Evolutionary conservation across 1,284 basidiomycete genomes (phyloP).

Genomic region (Coniophora puteana): DNA sequence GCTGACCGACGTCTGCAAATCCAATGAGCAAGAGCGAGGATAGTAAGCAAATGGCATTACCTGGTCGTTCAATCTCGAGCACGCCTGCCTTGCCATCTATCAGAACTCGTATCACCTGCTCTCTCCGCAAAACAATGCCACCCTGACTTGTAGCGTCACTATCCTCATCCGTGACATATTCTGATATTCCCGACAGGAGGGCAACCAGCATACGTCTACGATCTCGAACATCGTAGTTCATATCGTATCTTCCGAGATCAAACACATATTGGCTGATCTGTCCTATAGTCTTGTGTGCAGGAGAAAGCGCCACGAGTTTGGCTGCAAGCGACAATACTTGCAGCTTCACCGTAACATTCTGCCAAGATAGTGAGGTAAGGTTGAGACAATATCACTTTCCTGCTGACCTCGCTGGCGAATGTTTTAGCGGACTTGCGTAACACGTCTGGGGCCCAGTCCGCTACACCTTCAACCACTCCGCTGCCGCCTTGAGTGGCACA

Average conservation of each 20-base stretch:
- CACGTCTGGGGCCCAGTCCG: conserved; percentile 82
- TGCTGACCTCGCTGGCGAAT: conserved; percentile 74
- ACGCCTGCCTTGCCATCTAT: conserved; percentile 67
- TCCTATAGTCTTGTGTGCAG: conserved; percentile 45
- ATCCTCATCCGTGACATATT: conserved; percentile 19
- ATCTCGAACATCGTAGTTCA: conserved; percentile 85
- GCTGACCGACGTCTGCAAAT: conserved; percentile 34
- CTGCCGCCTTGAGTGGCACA: conserved; percentile 36
- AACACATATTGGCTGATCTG: conserved; percentile 72
- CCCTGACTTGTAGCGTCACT: conserved; percentile 45
- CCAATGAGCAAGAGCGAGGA: neutral
- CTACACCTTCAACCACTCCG: conserved; percentile 47
- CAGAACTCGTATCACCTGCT: conserved; percentile 77
- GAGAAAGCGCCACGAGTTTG: conserved; percentile 75
- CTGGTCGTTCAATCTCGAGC: no score
- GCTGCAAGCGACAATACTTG: conserved; percentile 81
- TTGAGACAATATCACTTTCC: no score
- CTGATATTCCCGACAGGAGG: conserved; percentile 50
- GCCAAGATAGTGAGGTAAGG: neutral
- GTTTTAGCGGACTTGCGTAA: conserved; percentile 71
- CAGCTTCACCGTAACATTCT: conserved; percentile 71
- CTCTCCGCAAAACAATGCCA: conserved; percentile 75
- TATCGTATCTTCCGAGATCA: conserved; percentile 83
- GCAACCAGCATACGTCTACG: conserved; percentile 78
- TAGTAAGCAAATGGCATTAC: no score